Conservation (phyloP, 208 protist species). For the Vickermania ingenoplastis region DNA sequence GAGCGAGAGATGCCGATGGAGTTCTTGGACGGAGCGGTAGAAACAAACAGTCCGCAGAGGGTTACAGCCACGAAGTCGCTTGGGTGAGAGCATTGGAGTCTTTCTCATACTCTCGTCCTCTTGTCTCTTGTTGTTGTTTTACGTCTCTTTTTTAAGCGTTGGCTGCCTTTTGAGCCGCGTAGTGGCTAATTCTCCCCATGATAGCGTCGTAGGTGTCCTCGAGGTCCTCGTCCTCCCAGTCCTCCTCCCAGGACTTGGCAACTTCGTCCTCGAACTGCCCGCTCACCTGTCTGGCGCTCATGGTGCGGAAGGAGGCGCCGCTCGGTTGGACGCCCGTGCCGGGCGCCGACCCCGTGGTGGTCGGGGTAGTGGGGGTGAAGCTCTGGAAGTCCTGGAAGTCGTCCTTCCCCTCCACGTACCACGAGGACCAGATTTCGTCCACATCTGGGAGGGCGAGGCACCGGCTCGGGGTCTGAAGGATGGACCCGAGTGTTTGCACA, state of each 20-base stretch:
- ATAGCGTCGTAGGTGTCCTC: constrained; percentile 85
- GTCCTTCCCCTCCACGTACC: constrained; percentile 77
- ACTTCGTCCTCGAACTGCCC: constrained; percentile 89
- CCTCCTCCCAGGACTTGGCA: constrained; percentile 83
- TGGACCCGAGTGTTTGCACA: neutral
- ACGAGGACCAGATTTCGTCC: constrained; percentile 73
- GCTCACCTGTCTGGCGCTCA: constrained; percentile 77
- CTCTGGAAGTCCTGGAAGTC: constrained; percentile 76
- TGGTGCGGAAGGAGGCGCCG: constrained; percentile 54
- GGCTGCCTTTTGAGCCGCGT: constrained; percentile 37
- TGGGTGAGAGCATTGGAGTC: too few species aligned
- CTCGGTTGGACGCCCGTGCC: constrained; percentile 9
- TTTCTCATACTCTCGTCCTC: too few species aligned
- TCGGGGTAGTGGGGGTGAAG: constrained; percentile 32
- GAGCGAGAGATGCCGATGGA: too few species aligned
- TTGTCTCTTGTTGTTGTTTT: neutral
- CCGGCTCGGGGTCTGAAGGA: constrained; percentile 52
- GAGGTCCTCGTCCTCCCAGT: constrained; percentile 90
- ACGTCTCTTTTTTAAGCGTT: constrained; percentile 10
- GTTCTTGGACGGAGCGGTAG: too few species aligned
- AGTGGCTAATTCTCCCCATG: constrained; percentile 69
- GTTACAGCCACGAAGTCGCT: too few species aligned
- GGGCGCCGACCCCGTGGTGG: constrained; percentile 7
- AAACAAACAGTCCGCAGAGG: too few species aligned
- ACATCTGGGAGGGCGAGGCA: constrained; percentile 36